Conservation (phyloP, 192 early-diverging fungal genomes). For the Podila clonocystis region DNA sequence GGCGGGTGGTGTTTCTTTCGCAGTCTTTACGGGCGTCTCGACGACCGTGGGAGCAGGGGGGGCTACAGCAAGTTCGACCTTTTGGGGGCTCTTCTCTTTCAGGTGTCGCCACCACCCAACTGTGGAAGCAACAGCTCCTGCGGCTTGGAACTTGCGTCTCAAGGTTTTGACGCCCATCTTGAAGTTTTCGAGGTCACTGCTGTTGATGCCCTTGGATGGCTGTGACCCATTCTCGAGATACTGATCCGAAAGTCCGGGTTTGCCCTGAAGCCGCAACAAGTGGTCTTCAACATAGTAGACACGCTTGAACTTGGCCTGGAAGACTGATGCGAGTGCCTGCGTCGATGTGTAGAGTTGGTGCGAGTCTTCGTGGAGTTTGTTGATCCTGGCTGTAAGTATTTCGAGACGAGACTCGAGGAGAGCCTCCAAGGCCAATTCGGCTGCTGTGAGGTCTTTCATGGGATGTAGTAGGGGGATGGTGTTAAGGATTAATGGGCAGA, state of each 20-base stretch:
- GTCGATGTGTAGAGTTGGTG: slow-evolving; percentile 21
- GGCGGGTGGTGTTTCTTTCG: background rate
- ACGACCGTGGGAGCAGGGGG: background rate
- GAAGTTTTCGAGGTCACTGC: slow-evolving; percentile 33
- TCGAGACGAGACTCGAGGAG: slow-evolving; percentile 46
- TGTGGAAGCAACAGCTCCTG: slow-evolving; percentile 22
- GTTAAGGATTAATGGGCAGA: background rate
- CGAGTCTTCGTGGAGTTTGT: slow-evolving; percentile 2
- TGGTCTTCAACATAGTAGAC: slow-evolving; percentile 33
- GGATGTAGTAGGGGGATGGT: background rate
- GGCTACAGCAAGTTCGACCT: background rate
- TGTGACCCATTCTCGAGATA: slow-evolving; percentile 21
- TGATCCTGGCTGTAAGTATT: slow-evolving; percentile 19
- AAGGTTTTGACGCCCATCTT: slow-evolving; percentile 53
- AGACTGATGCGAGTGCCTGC: background rate
- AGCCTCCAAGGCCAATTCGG: slow-evolving; percentile 38
- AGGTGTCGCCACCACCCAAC: slow-evolving; percentile 52
- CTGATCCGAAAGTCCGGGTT: slow-evolving; percentile 34
- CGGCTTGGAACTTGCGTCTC: slow-evolving; percentile 46
- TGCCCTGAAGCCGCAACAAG: slow-evolving; percentile 41
- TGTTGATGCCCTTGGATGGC: slow-evolving; percentile 17
- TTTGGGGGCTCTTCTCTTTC: slow-evolving; percentile 19
- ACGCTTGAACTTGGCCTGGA: slow-evolving; percentile 25
- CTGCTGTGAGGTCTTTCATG: slow-evolving; percentile 36
- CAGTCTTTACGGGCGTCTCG: background rate